These are phyloP conservation scores for Diaporthe sp. DNA, from an alignment of 2,329 filamentous ascomycete species.

Conservation along the genomic window DNA sequence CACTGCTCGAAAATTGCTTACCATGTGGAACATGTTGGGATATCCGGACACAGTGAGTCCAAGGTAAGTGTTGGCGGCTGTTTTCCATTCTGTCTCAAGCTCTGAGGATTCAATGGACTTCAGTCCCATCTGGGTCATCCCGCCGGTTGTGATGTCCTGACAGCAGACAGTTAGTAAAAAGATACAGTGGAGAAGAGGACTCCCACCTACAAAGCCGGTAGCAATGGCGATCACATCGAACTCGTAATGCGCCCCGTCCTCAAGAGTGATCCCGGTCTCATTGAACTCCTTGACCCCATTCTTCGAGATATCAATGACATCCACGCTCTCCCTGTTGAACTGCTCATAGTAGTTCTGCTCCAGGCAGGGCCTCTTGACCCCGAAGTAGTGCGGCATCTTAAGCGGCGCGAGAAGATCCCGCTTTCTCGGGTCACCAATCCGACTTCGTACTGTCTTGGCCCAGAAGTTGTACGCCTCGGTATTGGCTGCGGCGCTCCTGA, in stretches of 20 bases:
- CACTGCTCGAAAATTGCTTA: neutral
- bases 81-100: conserved; percentile 59
- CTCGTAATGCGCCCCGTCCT: conserved; percentile 58
- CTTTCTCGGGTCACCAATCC: conserved; percentile 64
- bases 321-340: conserved; percentile 60
- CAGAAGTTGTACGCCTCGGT: conserved; percentile 69
- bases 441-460: conserved; percentile 63
- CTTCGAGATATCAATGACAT: conserved; percentile 57
- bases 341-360: conserved; percentile 62
- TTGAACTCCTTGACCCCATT: conserved; percentile 58
- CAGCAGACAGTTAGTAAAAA: neutral
- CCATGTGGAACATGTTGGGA: conserved; percentile 65
- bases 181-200: neutral
- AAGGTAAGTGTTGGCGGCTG: conserved; percentile 59
- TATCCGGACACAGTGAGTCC: conserved; percentile 60
- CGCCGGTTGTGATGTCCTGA: conserved; percentile 44
- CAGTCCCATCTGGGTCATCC: conserved; percentile 61
- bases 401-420: conserved; percentile 66
- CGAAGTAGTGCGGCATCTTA: conserved; percentile 67
- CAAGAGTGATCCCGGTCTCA: conserved; percentile 56
- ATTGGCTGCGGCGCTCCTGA: conserved; percentile 63
- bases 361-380: conserved; percentile 63
- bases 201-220: conserved; percentile 59
- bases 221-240: conserved; percentile 61
- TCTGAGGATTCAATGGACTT: conserved; percentile 55